phyloP scores from a whole-genome alignment of 2,329 filamentous ascomycete genomes.

The Xylariales sp. region DNA sequence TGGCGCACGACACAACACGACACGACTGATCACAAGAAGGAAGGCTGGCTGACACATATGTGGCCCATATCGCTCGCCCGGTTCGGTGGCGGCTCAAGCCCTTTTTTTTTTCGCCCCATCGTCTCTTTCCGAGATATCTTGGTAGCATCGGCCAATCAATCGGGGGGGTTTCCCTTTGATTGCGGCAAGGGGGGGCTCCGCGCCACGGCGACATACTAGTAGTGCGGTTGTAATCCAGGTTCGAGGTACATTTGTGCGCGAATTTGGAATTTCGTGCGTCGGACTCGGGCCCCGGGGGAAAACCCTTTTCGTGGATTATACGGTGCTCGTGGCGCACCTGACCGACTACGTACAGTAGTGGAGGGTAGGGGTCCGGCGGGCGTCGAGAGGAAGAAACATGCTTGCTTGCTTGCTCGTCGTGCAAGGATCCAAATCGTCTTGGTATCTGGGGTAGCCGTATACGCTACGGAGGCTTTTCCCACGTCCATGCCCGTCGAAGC shows the following conservation, averaged over 20 bases:
- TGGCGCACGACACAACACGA: not conserved
- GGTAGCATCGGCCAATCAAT: not conserved
- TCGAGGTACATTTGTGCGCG: not conserved
- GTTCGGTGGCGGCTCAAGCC: conserved; percentile 2
- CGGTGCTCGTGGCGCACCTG: too few species aligned
- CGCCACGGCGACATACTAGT: too few species aligned
- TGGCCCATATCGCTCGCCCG: not conserved
- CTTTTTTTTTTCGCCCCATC: not conserved
- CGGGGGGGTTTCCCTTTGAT: not conserved
- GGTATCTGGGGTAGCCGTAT: not conserved
- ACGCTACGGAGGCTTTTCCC: not conserved
- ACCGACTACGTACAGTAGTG: too few species aligned
- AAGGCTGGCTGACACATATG: conserved; percentile 13
- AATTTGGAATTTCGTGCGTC: conserved; percentile 5
- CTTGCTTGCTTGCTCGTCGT: not conserved
- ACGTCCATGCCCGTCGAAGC: not conserved
- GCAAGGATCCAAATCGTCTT: not conserved
- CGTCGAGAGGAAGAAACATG: not conserved
- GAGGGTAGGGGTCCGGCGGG: not conserved
- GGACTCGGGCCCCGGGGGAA: not conserved
- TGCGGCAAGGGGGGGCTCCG: not conserved
- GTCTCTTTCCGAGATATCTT: not conserved
- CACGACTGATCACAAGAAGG: too few species aligned
- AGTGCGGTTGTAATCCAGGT: too few species aligned
- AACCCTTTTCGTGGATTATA: not conserved